These are phyloP conservation scores for Lanmaoa rubissima DNA, from an alignment of 768 basidiomycete genomes.

Conservation along the genomic window DNA sequence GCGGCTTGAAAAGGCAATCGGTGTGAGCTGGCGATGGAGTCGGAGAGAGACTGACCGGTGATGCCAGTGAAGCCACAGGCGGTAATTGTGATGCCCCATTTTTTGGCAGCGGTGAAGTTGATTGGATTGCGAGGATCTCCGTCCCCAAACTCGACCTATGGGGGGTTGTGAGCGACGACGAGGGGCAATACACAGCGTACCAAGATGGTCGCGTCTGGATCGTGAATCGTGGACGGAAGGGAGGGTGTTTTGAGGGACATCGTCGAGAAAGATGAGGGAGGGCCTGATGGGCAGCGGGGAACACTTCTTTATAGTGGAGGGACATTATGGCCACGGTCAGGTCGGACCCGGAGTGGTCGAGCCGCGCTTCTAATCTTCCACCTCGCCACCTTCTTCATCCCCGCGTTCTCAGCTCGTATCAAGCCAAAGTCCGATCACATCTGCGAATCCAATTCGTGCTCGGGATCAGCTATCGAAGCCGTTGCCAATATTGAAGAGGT, in stretches of 20 bases:
- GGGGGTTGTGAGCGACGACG: not conserved
- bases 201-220: slow-evolving; percentile 9
- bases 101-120: slow-evolving; percentile 37
- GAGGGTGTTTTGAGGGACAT: slow-evolving; percentile 15
- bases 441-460: slow-evolving; percentile 10
- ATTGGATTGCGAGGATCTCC: slow-evolving; percentile 41
- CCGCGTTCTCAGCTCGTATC: not conserved
- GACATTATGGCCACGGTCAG: slow-evolving; percentile 10
- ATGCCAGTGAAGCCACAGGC: slow-evolving; percentile 35
- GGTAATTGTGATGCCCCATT: slow-evolving; percentile 41
- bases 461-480: slow-evolving; percentile 13
- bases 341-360: slow-evolving; percentile 2
- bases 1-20: slow-evolving; percentile 38
- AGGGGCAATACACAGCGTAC: slow-evolving; percentile 3
- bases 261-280: not conserved
- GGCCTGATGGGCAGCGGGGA: not conserved
- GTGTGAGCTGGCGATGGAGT: not conserved
- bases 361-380: not conserved
- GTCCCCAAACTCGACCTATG: slow-evolving; percentile 41
- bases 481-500: slow-evolving; percentile 1
- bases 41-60: slow-evolving; percentile 23
- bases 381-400: slow-evolving; percentile 1
- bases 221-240: slow-evolving; percentile 17
- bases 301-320: slow-evolving; percentile 13
- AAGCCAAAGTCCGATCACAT: slow-evolving; percentile 1